phyloP scores from a whole-genome alignment of 345 rosid genomes.

The Chamaenerion angustifolium region DNA sequence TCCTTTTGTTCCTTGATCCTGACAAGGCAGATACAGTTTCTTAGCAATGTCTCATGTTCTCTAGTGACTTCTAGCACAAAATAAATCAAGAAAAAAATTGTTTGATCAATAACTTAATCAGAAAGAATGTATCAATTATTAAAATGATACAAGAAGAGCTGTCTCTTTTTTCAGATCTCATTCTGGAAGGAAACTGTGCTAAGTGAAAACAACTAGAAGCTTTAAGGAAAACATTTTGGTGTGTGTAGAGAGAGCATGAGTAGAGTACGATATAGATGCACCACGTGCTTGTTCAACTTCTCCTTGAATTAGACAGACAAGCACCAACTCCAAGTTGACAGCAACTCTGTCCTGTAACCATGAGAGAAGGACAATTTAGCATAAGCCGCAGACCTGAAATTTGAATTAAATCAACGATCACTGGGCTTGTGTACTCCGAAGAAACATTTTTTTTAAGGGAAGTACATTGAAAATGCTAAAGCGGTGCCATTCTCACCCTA shows the following conservation, averaged over 20 bases:
- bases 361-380: not conserved
- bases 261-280: conserved; percentile 36
- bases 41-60: not conserved
- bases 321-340: conserved; percentile 58
- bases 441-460: too few relatives aligned
- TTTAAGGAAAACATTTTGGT: not conserved
- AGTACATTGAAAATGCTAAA: too few relatives aligned
- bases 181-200: too few relatives aligned
- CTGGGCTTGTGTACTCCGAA: too few relatives aligned
- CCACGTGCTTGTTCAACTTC: conserved; percentile 36
- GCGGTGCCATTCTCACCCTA: not conserved
- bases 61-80: too few relatives aligned
- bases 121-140: too few relatives aligned
- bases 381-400: not conserved
- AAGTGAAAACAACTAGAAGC: not conserved
- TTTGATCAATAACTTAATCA: not conserved
- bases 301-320: conserved; percentile 34
- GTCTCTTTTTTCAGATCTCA: too few relatives aligned
- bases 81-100: not conserved
- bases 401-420: not conserved
- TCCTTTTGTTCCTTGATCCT: conserved; percentile 45
- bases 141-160: too few relatives aligned
- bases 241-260: not conserved
- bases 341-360: conserved; percentile 34
- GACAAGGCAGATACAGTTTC: conserved; percentile 9